Evolutionary conservation across 2,329 filamentous ascomycete genomes (phyloP).

Genomic region (Epichloe scottii): DNA sequence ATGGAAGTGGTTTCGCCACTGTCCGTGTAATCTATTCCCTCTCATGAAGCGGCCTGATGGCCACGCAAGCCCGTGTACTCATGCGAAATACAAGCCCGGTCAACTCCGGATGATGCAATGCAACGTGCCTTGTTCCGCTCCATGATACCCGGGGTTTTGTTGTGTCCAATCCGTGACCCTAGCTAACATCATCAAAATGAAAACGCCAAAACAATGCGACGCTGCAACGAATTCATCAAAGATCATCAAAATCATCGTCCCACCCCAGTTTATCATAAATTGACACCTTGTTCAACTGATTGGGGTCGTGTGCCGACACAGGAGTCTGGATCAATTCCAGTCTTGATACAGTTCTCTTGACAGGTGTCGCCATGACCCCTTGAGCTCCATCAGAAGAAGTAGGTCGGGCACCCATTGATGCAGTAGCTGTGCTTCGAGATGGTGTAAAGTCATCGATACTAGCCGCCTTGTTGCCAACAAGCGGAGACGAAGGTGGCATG

Average conservation of each 20-base stretch:
- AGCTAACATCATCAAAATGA: neutral
- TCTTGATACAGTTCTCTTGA: conserved; percentile 19
- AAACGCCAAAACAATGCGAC: conserved; percentile 6
- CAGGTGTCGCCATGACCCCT: conserved; percentile 26
- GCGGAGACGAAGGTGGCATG: conserved; percentile 25
- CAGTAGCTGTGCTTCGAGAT: conserved; percentile 7
- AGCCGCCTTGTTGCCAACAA: conserved; percentile 14
- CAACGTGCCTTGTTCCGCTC: neutral
- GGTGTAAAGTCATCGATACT: conserved; percentile 8
- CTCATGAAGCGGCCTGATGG: neutral
- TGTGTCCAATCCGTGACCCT: neutral
- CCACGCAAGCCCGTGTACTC: neutral
- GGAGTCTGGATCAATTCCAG: conserved; percentile 9
- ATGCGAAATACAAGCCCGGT: neutral
- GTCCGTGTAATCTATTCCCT: neutral
- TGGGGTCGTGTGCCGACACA: conserved; percentile 6
- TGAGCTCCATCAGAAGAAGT: conserved; percentile 8
- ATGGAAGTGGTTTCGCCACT: neutral
- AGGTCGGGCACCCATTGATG: conserved; percentile 9
- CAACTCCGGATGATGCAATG: neutral
- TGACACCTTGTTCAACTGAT: conserved; percentile 21
- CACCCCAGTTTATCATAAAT: conserved; percentile 45
- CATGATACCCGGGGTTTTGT: neutral
- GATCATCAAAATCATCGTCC: conserved; percentile 43
- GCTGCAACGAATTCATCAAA: conserved; percentile 19